Evolutionary conservation across 208 protist species (phyloP), one percentile per base, ranked within the genome.

Genomic region (Acanthamoeba sp.): DNA sequence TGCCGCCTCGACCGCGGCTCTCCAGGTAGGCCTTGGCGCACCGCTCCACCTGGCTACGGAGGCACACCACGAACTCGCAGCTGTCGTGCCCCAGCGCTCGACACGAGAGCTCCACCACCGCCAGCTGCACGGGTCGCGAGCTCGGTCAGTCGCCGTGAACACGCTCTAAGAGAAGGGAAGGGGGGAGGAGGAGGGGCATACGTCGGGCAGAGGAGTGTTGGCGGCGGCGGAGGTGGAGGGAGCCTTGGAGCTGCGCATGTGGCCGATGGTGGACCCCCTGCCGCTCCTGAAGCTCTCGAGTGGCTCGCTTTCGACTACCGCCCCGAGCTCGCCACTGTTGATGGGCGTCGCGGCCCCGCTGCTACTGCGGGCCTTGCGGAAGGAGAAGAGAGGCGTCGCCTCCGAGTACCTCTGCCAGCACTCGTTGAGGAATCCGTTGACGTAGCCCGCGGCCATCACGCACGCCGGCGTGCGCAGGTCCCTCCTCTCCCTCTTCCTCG

Each of bases 371-470:
- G 16, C 32, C 36, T 76, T 42, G 14, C 36, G 29, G 40, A 76
- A 76, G 66, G 34, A 34, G 66, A 76, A 76, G 66, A 42, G 9
- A 5, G 66, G 66, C 66, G 66, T 20, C n/a, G 66, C 22, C 10
- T 76, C 20, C 32, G 66, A 76, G 66, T 76, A 76, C 66, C 40
- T 76, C 34, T 76, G 66, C 66, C 66, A 76, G 78, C 78, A 87
- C 45, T 57, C 78, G 45, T 87, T 50, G 48, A 87, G 22, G 45
- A 57, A 87, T 20, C 78, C 78, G 78, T 27, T 59, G 42, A 57
- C 78, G 45, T 87, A 87, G 48, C 78, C 78, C 16, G 78, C 78
- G 14, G 78, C 78, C 78, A 87, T 87, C 78, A 87, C 78, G 38
- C 78, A 87, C n/a, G 34, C 78, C 36, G 78, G 40, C 10, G 78